phyloP scores from a whole-genome alignment of 495 filamentous ascomycete genomes.

The Penicillium pancosmium region DNA sequence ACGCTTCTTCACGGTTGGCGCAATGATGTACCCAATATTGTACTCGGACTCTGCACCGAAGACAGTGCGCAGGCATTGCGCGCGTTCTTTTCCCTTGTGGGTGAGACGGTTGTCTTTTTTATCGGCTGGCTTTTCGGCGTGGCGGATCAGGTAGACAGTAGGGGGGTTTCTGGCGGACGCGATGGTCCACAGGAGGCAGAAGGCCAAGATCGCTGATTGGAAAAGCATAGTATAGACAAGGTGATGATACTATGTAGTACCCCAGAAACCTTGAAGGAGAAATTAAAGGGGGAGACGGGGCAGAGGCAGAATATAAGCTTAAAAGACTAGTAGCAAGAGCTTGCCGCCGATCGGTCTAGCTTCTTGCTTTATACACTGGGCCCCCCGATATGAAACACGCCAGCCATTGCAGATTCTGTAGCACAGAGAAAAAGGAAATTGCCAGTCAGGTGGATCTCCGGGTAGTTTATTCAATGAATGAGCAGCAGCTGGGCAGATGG shows the following conservation, averaged over 20 bases:
- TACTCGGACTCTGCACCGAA: constrained; percentile 48
- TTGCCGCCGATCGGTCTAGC: constrained; percentile 1
- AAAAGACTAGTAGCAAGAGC: background rate
- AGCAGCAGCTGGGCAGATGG: constrained; percentile 5
- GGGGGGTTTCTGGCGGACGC: constrained; percentile 15
- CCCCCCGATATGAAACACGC: background rate
- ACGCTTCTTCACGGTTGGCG: constrained; percentile 37
- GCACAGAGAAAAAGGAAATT: background rate
- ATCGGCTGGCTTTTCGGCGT: constrained; percentile 54
- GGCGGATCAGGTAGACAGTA: constrained; percentile 55
- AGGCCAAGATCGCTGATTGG: constrained; percentile 2
- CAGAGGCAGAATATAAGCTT: background rate
- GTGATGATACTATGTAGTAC: too few species aligned
- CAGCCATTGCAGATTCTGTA: background rate
- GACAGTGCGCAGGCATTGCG: constrained; percentile 47
- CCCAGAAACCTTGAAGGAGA: too few species aligned
- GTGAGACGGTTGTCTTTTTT: constrained; percentile 42
- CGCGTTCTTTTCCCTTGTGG: constrained; percentile 43
- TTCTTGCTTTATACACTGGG: background rate
- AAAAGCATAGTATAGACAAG: constrained; percentile 5
- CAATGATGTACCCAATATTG: constrained; percentile 52
- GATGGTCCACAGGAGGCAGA: constrained; percentile 4
- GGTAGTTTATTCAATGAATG: background rate
- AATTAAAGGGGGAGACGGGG: background rate
- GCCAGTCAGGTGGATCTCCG: constrained; percentile 5